Evolutionary conservation across 805 yeast genomes (phyloP).

Genomic region (Sugiyamaella americana): DNA sequence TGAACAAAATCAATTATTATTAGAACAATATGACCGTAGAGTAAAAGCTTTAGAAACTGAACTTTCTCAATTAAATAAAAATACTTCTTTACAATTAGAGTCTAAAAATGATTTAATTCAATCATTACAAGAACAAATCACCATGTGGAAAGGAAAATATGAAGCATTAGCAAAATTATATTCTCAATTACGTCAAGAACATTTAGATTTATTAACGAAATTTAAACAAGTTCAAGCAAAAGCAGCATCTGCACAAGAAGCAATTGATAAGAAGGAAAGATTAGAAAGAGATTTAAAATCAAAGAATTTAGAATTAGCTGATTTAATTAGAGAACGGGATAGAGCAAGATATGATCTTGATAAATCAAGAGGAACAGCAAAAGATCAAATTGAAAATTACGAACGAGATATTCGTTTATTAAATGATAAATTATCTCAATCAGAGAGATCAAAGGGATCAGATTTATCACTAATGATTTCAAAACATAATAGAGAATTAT

Average conservation of each 20-base stretch:
- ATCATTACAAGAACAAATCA: conserved; percentile 66
- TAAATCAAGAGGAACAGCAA: conserved; percentile 56
- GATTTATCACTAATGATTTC: conserved; percentile 54
- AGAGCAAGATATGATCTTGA: conserved; percentile 80
- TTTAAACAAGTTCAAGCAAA: conserved; percentile 79
- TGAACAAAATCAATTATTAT: conserved; percentile 75
- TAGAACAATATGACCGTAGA: conserved; percentile 81
- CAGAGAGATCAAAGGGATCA: conserved; percentile 57
- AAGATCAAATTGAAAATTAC: conserved; percentile 57
- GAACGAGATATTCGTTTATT: conserved; percentile 59
- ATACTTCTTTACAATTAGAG: conserved; percentile 65
- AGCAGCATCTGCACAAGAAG: conserved; percentile 86
- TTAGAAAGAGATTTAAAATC: conserved; percentile 77
- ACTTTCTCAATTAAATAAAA: conserved; percentile 49
- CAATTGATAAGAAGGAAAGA: conserved; percentile 74
- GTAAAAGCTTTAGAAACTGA: conserved; percentile 79
- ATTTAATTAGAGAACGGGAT: conserved; percentile 81
- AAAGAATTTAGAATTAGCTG: conserved; percentile 82
- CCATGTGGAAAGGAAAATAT: conserved; percentile 77
- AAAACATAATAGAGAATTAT: conserved; percentile 59
- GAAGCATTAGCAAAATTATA: conserved; percentile 85
- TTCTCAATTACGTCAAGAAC: conserved; percentile 88
- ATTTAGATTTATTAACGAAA: conserved; percentile 66
- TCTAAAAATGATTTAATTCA: conserved; percentile 69
- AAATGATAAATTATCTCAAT: conserved; percentile 50